Evolutionary conservation across 1,284 basidiomycete genomes (phyloP).

Genomic region (Trichosporon sp.): DNA sequence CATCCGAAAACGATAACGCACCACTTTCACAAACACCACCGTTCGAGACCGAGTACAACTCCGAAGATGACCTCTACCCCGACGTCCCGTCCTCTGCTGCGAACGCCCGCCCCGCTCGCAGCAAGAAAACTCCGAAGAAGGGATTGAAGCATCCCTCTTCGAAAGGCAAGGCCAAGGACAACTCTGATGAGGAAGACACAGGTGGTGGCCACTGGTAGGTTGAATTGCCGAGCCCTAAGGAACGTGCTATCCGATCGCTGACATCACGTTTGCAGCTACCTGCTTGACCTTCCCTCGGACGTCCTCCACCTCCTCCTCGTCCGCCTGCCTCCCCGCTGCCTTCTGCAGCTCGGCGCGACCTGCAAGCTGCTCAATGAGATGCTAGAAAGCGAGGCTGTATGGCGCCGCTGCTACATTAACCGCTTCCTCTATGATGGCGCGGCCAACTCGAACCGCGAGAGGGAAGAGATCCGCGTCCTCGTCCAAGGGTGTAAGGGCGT

Average conservation of each 20-base stretch:
- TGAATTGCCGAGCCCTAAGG: neutral
- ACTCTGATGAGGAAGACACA: constrained; percentile 9
- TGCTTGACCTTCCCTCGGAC: constrained; percentile 40
- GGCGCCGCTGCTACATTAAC: constrained; percentile 45
- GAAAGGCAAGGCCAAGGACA: constrained; percentile 22
- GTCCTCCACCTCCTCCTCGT: constrained; percentile 37
- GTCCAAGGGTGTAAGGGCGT: constrained; percentile 20
- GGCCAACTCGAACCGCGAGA: constrained; percentile 13
- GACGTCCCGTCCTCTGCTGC: constrained; percentile 16
- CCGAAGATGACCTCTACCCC: constrained; percentile 10
- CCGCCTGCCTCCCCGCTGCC: constrained; percentile 36
- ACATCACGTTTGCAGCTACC: constrained; percentile 24
- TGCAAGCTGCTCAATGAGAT: constrained; percentile 31
- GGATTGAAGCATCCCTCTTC: constrained; percentile 4
- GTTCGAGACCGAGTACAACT: neutral
- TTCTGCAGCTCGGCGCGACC: constrained; percentile 31
- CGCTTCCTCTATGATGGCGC: constrained; percentile 36
- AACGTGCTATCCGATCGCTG: constrained; percentile 13
- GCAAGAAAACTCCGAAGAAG: constrained; percentile 18
- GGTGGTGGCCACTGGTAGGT: constrained; percentile 25
- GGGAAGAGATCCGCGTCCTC: constrained; percentile 29
- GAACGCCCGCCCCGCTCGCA: constrained; percentile 14
- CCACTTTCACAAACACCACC: constrained; percentile 5
- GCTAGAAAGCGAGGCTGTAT: constrained; percentile 38
- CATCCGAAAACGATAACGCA: constrained; percentile 2